phyloP scores from a whole-genome alignment of 2,329 filamentous ascomycete species.

The Sporothrix brasiliensis region DNA sequence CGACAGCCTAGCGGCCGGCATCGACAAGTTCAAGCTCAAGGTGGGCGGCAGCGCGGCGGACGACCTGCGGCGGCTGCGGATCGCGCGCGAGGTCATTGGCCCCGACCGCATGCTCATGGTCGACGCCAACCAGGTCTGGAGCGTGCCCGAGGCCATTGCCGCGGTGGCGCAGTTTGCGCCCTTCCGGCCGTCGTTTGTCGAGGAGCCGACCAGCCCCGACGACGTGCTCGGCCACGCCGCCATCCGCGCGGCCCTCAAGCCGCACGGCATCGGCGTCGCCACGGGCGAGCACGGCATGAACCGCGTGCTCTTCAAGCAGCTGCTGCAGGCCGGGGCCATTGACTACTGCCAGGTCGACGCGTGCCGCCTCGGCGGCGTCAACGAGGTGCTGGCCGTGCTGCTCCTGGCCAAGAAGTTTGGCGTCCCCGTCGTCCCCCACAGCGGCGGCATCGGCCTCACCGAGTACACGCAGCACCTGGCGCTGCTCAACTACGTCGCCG shows the following conservation, averaged over 20 bases:
- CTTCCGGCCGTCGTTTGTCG: conserved; percentile 92
- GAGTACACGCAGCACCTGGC: conserved; percentile 92
- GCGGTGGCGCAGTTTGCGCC: conserved; percentile 82
- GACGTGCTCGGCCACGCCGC: conserved; percentile 87
- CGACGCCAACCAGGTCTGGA: conserved; percentile 92
- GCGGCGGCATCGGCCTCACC: conserved; percentile 83
- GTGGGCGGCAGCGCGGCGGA: conserved; percentile 74
- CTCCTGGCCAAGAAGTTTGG: conserved; percentile 81
- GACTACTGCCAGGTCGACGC: conserved; percentile 90
- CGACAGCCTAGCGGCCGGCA: conserved; percentile 74
- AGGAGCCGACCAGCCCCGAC: conserved; percentile 88
- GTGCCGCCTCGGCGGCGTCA: conserved; percentile 85
- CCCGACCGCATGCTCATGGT: conserved; percentile 85
- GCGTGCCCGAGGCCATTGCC: conserved; percentile 81
- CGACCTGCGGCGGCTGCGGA: conserved; percentile 70
- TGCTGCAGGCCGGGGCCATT: conserved; percentile 76
- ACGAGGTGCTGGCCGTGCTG: conserved; percentile 85
- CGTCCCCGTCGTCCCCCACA: conserved; percentile 85
- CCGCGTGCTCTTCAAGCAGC: conserved; percentile 90
- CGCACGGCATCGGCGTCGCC: conserved; percentile 77
- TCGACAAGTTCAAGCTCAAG: conserved; percentile 84
- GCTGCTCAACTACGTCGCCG: conserved; percentile 90
- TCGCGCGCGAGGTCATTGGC: conserved; percentile 62
- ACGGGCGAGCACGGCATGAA: conserved; percentile 97
- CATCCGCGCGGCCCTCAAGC: conserved; percentile 76